Evolutionary conservation across 208 protist species (phyloP).

Genomic region (Trypanosoma avium): DNA sequence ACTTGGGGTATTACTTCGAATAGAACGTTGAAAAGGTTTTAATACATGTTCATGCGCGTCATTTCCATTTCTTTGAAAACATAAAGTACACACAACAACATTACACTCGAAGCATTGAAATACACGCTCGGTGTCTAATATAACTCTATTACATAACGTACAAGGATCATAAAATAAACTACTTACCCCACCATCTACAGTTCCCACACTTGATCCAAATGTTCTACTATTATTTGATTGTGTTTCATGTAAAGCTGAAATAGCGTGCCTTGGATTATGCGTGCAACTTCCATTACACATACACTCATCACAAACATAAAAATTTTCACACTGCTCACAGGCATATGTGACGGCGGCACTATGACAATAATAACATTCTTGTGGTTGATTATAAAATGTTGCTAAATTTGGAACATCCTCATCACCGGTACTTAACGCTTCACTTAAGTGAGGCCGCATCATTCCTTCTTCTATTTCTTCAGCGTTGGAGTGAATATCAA

Average conservation of each 20-base stretch:
- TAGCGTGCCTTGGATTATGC: slow-evolving; percentile 46
- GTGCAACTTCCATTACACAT: slow-evolving; percentile 28
- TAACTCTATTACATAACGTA: slow-evolving; percentile 43
- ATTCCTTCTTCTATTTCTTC: neutral
- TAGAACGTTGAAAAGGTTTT: slow-evolving; percentile 51
- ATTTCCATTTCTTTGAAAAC: slow-evolving; percentile 30
- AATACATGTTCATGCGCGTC: slow-evolving; percentile 57
- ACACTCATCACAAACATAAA: slow-evolving; percentile 64
- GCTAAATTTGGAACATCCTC: slow-evolving; percentile 23
- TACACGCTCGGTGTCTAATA: slow-evolving; percentile 68
- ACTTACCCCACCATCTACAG: slow-evolving; percentile 38
- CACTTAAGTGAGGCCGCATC: neutral
- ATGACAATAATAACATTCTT: slow-evolving; percentile 55
- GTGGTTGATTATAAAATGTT: slow-evolving; percentile 39
- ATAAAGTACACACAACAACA: slow-evolving; percentile 62
- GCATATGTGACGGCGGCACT: slow-evolving; percentile 37
- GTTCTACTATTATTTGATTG: slow-evolving; percentile 53
- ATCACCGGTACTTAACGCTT: neutral
- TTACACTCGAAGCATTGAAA: slow-evolving; percentile 75
- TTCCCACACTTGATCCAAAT: slow-evolving; percentile 29
- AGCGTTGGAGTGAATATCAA: slow-evolving; percentile 4
- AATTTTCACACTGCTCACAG: slow-evolving; percentile 56
- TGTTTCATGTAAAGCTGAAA: slow-evolving; percentile 45
- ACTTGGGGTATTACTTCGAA: slow-evolving; percentile 39
- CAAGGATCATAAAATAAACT: slow-evolving; percentile 83